Base-by-base conservation (phyloP, 345 rosid species). In the Lumnitzera racemosa region DNA sequence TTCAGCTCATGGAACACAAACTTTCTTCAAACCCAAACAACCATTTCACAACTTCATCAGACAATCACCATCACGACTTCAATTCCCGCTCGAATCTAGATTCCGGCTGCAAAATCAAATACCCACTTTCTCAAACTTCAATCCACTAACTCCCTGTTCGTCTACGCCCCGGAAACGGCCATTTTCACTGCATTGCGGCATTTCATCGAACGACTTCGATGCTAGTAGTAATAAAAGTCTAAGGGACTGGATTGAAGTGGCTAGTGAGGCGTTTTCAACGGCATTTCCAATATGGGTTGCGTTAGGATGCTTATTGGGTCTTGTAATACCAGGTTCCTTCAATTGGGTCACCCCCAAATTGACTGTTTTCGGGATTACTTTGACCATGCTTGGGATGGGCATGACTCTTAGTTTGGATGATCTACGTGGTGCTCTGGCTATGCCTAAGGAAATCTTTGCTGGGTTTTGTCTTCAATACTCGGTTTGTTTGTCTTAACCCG, bases 351-450 rank as follows among this genome's bases (percentile, higher is more conserved):
- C 82, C 27, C 96, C 98, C 16, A 70, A 73, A 49, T 83, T 69
- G 89, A 82, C 80, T 54, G 76, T 81, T 54, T 20, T 65, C 48
- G 95, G 91, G 46, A 65, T 91, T n/a, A 78, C 87, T n/a, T 57
- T 85, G 61, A 89, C 89, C 3, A 91, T 91, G 96, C 92, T 87
- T 50, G 95, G 98, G 15, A 91, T 89, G 98, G 96, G 95, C 23
- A 87, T 89, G 91, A 87, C 98, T 58, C 89, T 89, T 75, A 83
- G 90, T 15, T 72, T 91, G 12, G 88, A 87, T 55, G 98, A 89
- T 74, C 95, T 89, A 64, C 86, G 89, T 24, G 74, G 76, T 8
- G 96, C 96, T 17, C 66, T 92, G 10, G 77, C 88, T 54, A 87
- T 89, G 98, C 96, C 96, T 3, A 87, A 81, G 71, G 86, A 92